Evolutionary conservation across 1,139 yeast species (phyloP), one percentile per base, ranked within the genome.

Genomic region (Kodamaea plutei): DNA sequence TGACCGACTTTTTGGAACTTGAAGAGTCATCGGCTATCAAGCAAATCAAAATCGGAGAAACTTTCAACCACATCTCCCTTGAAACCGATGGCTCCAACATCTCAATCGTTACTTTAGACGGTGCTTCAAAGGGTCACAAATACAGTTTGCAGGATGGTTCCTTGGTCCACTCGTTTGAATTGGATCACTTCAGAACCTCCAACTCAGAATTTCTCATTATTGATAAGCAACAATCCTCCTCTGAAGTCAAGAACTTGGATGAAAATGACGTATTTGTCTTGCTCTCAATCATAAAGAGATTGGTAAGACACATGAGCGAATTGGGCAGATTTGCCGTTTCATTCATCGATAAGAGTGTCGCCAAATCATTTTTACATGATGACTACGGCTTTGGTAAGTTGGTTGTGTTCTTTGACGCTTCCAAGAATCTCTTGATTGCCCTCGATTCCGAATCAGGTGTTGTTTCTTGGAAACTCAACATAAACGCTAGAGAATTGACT

Each of bases 351-450:
- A 16, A 5, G 27, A 16, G 14, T 13, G 20, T 26, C 15, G 22
- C 14, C 15, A 26, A 20, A 20, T 18, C 21, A 2, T 20, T 18
- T 11, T 20, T 20, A 12, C 46, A 47, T 5, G 56, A 53, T 25
- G 52, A 50, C n/a, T 59, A 52, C 38, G 69, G 65, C 1, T 54
- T 66, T 28, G 58, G 50, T 16, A 67, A 66, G 36, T 40, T 60
- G 15, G 39, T 67, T 20, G 50, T 67, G 0, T 58, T 51, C 34
- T 47, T 40, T 21, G 64, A 63, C 37, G 43, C 45, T 5, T 36
- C 33, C 4, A 37, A 38, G n/a, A 30, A 39, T 1, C 32, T 36
- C 1, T 39, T 66, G 5, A 50, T 56, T 2, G 71, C 69, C 2
- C 34, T 58, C 9, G 57, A 61, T 24, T 47, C 71, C 0, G 51